Conservation (phyloP, 768 basidiomycete genomes). For the Hysterangium stoloniferum region DNA sequence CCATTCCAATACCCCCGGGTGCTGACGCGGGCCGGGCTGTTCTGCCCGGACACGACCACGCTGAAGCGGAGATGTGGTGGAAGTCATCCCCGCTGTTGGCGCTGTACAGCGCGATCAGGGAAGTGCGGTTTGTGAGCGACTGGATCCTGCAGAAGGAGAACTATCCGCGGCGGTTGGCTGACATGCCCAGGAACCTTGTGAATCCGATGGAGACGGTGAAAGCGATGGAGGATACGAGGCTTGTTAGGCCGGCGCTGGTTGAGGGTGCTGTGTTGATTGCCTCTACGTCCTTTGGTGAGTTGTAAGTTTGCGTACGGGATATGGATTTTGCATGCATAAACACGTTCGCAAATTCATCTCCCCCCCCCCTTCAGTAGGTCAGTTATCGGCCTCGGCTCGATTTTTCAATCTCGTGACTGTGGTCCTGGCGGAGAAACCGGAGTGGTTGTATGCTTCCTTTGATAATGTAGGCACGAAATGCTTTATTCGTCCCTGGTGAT, state of each 20-base stretch:
- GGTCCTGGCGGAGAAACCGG: background rate
- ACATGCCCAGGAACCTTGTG: background rate
- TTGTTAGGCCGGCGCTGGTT: background rate
- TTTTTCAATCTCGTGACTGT: background rate
- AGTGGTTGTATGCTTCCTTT: background rate
- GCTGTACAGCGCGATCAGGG: background rate
- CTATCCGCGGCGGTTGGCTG: background rate
- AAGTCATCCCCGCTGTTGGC: background rate
- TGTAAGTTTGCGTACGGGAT: background rate
- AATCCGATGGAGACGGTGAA: background rate
- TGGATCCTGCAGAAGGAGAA: background rate
- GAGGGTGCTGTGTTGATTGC: background rate
- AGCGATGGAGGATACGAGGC: background rate
- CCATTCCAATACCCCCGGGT: background rate
- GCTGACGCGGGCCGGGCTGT: too few relatives aligned
- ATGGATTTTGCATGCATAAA: too few relatives aligned
- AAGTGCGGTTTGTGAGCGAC: background rate
- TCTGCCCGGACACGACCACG: background rate
- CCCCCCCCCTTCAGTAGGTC: background rate
- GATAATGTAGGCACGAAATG: background rate
- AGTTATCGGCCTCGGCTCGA: background rate
- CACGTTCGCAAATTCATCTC: too few relatives aligned
- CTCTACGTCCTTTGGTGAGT: background rate
- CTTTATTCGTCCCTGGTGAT: background rate
- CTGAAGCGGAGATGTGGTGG: background rate